Evolutionary conservation across 2,329 filamentous ascomycete species (phyloP).

Genomic region (Xenoacremonium recifei): DNA sequence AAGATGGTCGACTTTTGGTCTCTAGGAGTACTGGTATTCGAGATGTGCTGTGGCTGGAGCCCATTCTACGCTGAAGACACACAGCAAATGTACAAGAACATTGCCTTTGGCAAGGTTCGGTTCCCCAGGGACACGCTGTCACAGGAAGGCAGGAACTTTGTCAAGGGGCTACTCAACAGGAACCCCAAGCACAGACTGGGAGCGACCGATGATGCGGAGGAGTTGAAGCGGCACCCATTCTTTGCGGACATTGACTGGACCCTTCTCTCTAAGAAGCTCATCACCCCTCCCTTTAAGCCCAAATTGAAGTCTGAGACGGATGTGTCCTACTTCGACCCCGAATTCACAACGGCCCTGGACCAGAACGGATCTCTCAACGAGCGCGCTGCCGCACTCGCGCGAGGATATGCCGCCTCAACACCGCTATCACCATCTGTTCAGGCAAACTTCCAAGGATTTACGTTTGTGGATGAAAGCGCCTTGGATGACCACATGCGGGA

Average conservation of each 20-base stretch:
- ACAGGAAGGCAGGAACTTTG: constrained; percentile 93
- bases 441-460: constrained; percentile 97
- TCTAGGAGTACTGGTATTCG: constrained; percentile 92
- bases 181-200: constrained; percentile 95
- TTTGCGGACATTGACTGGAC: constrained; percentile 95
- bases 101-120: constrained; percentile 96
- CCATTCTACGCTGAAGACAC: constrained; percentile 99
- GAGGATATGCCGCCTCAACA: constrained; percentile 84
- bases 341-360: constrained; percentile 93
- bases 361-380: constrained; percentile 87
- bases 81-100: constrained; percentile 99
- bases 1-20: constrained; percentile 99
- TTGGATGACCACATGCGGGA: constrained; percentile 80
- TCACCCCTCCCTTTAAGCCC: constrained; percentile 95
- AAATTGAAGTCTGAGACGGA: constrained; percentile 95
- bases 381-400: constrained; percentile 80
- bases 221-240: constrained; percentile 92
- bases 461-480: constrained; percentile 96
- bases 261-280: constrained; percentile 81
- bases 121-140: constrained; percentile 95
- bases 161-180: constrained; percentile 94
- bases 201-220: constrained; percentile 85
- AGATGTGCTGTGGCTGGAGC: constrained; percentile 99
- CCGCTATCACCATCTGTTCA: constrained; percentile 94
- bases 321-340: constrained; percentile 96